A percentile compares a stretch with the other conserved stretches of the same genome.
Conservation (phyloP, 495 filamentous ascomycete genomes). For the Recurvomyces mirabilis region DNA sequence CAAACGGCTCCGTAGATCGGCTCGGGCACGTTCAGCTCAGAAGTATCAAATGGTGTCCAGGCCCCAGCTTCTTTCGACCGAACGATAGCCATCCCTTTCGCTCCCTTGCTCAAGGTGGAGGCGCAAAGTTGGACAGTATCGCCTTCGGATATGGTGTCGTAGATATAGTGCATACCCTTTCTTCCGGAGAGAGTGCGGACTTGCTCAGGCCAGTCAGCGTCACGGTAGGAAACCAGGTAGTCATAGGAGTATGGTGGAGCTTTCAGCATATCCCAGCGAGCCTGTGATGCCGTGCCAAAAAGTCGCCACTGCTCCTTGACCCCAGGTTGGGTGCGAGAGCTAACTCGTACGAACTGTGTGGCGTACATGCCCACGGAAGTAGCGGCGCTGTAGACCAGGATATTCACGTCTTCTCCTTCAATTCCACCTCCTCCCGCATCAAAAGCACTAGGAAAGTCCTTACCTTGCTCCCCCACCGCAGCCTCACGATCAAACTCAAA, state of each 20-base stretch:
- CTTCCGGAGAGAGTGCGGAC: conserved; percentile 30
- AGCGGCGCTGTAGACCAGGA: conserved; percentile 35
- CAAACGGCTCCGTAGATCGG: conserved; percentile 34
- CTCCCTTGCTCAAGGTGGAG: background rate
- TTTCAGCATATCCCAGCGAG: conserved; percentile 21
- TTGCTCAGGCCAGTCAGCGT: conserved; percentile 41
- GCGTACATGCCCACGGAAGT: conserved; percentile 34
- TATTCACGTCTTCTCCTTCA: background rate
- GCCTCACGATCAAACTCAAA: conserved; percentile 18
- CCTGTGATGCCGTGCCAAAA: conserved; percentile 29
- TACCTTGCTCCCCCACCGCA: background rate
- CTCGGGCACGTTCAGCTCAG: conserved; percentile 22
- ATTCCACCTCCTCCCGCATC: conserved; percentile 1
- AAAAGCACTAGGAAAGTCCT: too few species aligned
- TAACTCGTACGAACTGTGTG: conserved; percentile 29
- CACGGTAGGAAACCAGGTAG: conserved; percentile 46
- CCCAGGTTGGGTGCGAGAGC: conserved; percentile 10
- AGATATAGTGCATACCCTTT: conserved; percentile 24
- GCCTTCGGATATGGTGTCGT: conserved; percentile 36
- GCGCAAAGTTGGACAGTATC: conserved; percentile 12
- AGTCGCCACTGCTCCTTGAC: conserved; percentile 10
- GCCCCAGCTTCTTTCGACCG: background rate
- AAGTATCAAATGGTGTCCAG: conserved; percentile 14
- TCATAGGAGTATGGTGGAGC: conserved; percentile 34
- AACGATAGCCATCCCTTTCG: background rate